Evolutionary conservation across 768 basidiomycete species (phyloP).

Genomic region (Daedalea quercina): DNA sequence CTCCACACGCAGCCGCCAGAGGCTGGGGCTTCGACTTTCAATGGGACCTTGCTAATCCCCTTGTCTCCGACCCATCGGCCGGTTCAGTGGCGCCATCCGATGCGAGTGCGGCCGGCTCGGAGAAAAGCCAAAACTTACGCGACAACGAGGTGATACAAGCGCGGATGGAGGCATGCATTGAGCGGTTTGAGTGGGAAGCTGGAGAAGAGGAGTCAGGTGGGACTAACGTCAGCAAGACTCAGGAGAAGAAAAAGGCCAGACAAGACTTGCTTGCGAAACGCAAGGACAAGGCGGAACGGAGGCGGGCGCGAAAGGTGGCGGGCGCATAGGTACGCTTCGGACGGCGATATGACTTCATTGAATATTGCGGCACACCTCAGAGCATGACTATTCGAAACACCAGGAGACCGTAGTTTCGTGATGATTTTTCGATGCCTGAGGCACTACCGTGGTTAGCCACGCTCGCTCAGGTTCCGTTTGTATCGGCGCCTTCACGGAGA

Average conservation of each 20-base stretch:
- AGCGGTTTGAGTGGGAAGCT: slow-evolving; percentile 38
- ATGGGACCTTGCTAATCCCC: slow-evolving; percentile 33
- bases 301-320: slow-evolving; percentile 1
- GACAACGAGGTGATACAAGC: slow-evolving; percentile 37
- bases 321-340: not conserved
- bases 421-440: too few species aligned
- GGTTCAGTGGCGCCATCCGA: slow-evolving; percentile 2
- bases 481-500: too few species aligned
- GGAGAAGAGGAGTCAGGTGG: slow-evolving; percentile 48
- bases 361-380: too few species aligned
- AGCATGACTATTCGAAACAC: too few species aligned
- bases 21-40: slow-evolving; percentile 88
- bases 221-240: slow-evolving; percentile 58
- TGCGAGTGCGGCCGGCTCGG: slow-evolving; percentile 5
- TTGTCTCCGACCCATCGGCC: not conserved
- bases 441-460: too few species aligned
- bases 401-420: too few species aligned
- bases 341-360: not conserved
- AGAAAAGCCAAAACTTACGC: slow-evolving; percentile 12
- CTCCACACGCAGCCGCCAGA: slow-evolving; percentile 24
- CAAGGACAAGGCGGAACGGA: slow-evolving; percentile 26
- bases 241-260: slow-evolving; percentile 54
- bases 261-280: slow-evolving; percentile 34
- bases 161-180: slow-evolving; percentile 70
- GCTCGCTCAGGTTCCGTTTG: too few species aligned